Percentiles rank a stretch among this genome's conserved stretches.
Conservation (phyloP, 192 early-diverging fungal species). For the Phycomyces blakesleeanus region DNA sequence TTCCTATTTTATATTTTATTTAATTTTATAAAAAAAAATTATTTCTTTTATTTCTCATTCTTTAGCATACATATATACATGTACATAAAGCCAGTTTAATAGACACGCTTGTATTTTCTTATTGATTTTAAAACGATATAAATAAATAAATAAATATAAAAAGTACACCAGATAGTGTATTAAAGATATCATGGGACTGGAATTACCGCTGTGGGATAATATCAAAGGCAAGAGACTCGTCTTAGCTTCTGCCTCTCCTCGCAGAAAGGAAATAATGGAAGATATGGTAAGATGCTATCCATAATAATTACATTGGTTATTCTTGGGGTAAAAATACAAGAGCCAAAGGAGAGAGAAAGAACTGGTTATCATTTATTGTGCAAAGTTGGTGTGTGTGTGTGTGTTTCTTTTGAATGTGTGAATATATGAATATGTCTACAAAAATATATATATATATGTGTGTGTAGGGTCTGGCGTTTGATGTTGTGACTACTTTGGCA, state of each 20-base stretch:
- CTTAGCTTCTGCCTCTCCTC: constrained; percentile 56
- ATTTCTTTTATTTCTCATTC: background rate
- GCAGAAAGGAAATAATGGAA: constrained; percentile 71
- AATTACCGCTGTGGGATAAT: constrained; percentile 1
- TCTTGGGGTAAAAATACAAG: no score
- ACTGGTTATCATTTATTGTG: no score
- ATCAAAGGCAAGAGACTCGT: constrained; percentile 3
- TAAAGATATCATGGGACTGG: background rate
- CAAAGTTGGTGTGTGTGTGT: no score
- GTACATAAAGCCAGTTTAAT: background rate
- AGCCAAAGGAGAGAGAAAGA: no score
- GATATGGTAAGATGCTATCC: constrained; percentile 23
- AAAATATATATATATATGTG: background rate
- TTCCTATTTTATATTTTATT: background rate
- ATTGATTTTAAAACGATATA: no score
- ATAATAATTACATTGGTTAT: no score
- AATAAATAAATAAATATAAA: no score
- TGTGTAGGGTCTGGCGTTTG: constrained; percentile 53
- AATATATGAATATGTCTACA: no score
- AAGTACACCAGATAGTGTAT: no score
- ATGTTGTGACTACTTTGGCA: constrained; percentile 67
- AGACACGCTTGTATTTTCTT: no score
- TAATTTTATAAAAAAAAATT: no score
- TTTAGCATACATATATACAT: background rate
- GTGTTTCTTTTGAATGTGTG: no score